phyloP scores from a whole-genome alignment of 1,284 basidiomycete genomes.

The Boletus albobrunnescens region DNA sequence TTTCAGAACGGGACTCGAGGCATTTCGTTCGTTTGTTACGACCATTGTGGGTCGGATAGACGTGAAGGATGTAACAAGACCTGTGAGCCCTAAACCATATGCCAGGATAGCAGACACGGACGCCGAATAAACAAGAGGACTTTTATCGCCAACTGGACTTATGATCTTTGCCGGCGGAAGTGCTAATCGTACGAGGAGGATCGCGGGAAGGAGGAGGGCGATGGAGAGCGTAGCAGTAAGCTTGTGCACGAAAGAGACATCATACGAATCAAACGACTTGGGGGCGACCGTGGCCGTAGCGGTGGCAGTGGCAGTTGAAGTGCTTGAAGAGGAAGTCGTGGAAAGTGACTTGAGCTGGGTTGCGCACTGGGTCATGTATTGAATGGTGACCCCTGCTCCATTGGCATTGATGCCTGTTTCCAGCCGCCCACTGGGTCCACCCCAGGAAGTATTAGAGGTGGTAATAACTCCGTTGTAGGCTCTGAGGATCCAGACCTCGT shows the following conservation, averaged over 20 bases:
- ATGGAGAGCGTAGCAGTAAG: constrained; percentile 61
- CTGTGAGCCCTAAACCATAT: constrained; percentile 60
- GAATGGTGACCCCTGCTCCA: constrained; percentile 61
- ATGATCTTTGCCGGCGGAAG: constrained; percentile 38
- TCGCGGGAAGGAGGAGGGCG: constrained; percentile 50
- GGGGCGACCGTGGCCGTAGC: constrained; percentile 23
- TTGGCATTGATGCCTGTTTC: constrained; percentile 57
- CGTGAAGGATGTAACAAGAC: constrained; percentile 60
- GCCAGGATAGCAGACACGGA: constrained; percentile 43
- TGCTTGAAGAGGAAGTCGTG: constrained; percentile 25
- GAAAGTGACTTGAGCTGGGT: constrained; percentile 32
- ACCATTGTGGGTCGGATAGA: constrained; percentile 37
- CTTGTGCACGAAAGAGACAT: constrained; percentile 63
- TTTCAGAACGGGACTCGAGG: constrained; percentile 39
- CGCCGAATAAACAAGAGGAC: constrained; percentile 37
- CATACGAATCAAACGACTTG: constrained; percentile 33
- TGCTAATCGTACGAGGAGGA: constrained; percentile 53
- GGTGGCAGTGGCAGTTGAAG: constrained; percentile 24
- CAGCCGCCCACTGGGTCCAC: constrained; percentile 58
- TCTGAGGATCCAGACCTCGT: constrained; percentile 73
- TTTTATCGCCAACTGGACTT: constrained; percentile 21
- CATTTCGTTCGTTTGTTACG: constrained; percentile 34
- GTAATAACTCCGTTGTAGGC: constrained; percentile 59
- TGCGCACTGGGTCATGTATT: constrained; percentile 61
- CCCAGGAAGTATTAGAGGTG: constrained; percentile 55